Conservation (phyloP, 2,329 filamentous ascomycete genomes). For the Cladosporium sp. region DNA sequence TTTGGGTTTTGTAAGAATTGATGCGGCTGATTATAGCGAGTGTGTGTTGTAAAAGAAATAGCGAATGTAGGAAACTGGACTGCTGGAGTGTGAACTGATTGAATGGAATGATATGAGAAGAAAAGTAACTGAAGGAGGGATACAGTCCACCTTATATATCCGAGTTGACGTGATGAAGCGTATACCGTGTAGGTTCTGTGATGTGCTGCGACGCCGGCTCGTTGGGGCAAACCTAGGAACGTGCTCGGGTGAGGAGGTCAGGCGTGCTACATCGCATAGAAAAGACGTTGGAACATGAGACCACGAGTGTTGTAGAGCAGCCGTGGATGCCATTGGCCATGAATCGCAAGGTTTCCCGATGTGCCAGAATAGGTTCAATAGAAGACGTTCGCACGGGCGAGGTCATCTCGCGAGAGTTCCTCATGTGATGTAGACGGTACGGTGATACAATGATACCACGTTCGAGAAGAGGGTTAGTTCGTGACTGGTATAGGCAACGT, state of each 20-base stretch:
- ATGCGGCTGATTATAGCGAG: background rate
- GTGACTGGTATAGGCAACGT: background rate
- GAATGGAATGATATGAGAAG: conserved; percentile 4
- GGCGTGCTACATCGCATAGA: background rate
- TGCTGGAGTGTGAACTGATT: conserved; percentile 1
- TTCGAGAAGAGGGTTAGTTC: background rate
- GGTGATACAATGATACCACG: background rate
- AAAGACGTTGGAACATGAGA: conserved; percentile 11
- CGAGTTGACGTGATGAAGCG: background rate
- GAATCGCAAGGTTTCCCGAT: background rate
- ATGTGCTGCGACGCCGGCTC: background rate
- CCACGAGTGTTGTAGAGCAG: conserved; percentile 4
- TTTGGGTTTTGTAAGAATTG: background rate
- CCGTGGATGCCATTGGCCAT: background rate
- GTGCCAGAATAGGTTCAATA: background rate
- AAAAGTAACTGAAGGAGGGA: background rate
- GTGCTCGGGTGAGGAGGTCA: background rate
- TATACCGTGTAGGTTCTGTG: background rate
- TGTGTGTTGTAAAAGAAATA: background rate
- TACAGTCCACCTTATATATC: conserved; percentile 3
- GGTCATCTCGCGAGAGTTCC: background rate
- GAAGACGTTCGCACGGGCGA: background rate
- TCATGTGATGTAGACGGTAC: too few relatives aligned
- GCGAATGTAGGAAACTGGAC: background rate
- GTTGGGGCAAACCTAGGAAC: background rate